phyloP scores from a whole-genome alignment of 306 rosid species.

The Fagus sylvatica region DNA sequence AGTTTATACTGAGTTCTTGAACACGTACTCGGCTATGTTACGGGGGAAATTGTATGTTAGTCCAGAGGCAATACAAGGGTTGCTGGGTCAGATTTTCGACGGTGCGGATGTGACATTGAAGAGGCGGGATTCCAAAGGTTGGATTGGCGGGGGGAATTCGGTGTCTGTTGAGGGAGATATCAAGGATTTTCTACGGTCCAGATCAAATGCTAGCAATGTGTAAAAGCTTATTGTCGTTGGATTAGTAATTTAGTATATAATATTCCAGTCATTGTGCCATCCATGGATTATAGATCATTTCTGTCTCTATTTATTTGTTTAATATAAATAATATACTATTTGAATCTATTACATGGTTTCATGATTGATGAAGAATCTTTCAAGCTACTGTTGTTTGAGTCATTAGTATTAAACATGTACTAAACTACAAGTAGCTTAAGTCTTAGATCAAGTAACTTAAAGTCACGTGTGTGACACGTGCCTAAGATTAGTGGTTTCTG shows the following conservation, averaged over 20 bases:
- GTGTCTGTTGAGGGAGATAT: constrained; percentile 37
- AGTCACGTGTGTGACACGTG: too few relatives aligned
- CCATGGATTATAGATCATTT: not conserved
- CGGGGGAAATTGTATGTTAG: constrained; percentile 47
- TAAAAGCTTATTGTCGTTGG: constrained; percentile 2
- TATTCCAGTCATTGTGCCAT: not conserved
- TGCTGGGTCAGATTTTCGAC: constrained; percentile 51
- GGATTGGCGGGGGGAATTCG: constrained; percentile 38
- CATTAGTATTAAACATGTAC: too few relatives aligned
- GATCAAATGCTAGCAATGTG: constrained; percentile 22
- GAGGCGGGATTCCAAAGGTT: constrained; percentile 42
- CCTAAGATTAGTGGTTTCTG: too few relatives aligned
- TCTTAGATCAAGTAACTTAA: too few relatives aligned
- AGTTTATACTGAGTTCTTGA: constrained; percentile 55
- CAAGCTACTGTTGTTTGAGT: too few relatives aligned
- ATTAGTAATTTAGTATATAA: not conserved
- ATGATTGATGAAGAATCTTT: too few relatives aligned
- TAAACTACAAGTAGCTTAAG: too few relatives aligned
- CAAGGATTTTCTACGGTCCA: constrained; percentile 30
- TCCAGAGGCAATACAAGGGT: constrained; percentile 51
- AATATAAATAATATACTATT: too few relatives aligned
- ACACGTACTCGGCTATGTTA: constrained; percentile 40
- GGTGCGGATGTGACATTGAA: constrained; percentile 32
- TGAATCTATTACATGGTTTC: too few relatives aligned
- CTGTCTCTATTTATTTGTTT: too few relatives aligned